phyloP scores from a whole-genome alignment of 2,329 filamentous ascomycete genomes.

The Colletotrichum sansevieriae region DNA sequence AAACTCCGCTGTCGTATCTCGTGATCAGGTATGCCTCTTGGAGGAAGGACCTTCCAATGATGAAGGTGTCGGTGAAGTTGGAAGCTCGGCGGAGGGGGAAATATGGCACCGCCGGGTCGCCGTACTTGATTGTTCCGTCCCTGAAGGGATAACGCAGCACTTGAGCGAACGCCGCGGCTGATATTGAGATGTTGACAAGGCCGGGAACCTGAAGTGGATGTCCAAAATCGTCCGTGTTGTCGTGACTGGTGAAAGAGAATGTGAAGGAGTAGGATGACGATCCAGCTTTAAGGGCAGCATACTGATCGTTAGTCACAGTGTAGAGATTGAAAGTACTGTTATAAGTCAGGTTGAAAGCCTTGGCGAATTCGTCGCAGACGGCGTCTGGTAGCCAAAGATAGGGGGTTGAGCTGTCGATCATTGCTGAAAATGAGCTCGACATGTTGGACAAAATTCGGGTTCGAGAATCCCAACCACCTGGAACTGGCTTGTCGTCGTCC shows the following conservation, averaged over 20 bases:
- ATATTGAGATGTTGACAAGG: conserved; percentile 69
- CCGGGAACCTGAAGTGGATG: conserved; percentile 62
- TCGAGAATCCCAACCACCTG: conserved; percentile 55
- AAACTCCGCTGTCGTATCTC: conserved; percentile 66
- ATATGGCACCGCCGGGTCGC: conserved; percentile 65
- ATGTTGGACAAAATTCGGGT: conserved; percentile 57
- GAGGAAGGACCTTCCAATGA: conserved; percentile 76
- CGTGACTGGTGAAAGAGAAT: conserved; percentile 68
- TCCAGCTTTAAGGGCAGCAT: conserved; percentile 58
- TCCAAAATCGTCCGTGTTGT: conserved; percentile 66
- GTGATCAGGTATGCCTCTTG: conserved; percentile 76
- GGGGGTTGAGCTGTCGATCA: conserved; percentile 75
- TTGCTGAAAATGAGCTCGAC: conserved; percentile 62
- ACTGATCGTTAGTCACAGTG: conserved; percentile 70
- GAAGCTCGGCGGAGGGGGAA: conserved; percentile 73
- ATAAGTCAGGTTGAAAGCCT: conserved; percentile 73
- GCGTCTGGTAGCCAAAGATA: conserved; percentile 72
- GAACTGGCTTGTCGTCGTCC: conserved; percentile 49
- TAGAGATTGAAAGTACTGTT: conserved; percentile 75
- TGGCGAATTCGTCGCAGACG: conserved; percentile 75
- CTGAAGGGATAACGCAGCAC: conserved; percentile 64
- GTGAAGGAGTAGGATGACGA: conserved; percentile 64
- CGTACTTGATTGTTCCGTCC: conserved; percentile 57
- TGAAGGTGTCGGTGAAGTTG: conserved; percentile 61
- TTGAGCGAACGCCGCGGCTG: conserved; percentile 64